phyloP scores from a whole-genome alignment of 352 stramenopile genomes.

The Globisporangium middletonii region DNA sequence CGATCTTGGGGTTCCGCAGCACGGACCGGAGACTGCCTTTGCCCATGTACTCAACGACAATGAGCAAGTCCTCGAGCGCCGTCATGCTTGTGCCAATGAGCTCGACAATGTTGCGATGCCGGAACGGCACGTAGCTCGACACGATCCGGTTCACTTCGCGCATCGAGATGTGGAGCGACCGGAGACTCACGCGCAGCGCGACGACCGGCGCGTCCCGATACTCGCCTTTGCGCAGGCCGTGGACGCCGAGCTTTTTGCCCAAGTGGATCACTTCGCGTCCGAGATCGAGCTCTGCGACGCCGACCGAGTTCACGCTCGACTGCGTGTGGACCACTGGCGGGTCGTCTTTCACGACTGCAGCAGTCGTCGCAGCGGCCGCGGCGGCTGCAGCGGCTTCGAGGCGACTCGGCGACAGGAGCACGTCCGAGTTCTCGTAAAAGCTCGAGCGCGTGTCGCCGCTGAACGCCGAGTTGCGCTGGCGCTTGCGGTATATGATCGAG shows the following conservation, averaged over 20 bases:
- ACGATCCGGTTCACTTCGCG: slow-evolving; percentile 42
- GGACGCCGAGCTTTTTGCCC: slow-evolving; percentile 46
- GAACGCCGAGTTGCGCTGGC: slow-evolving; percentile 1
- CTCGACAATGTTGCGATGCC: slow-evolving; percentile 58
- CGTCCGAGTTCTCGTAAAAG: slow-evolving; percentile 16
- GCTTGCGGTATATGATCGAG: slow-evolving; percentile 8
- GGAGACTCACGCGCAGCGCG: slow-evolving; percentile 41
- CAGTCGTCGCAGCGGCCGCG: background rate
- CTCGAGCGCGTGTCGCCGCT: slow-evolving; percentile 13
- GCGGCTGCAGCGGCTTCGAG: slow-evolving; percentile 1
- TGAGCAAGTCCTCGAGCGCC: slow-evolving; percentile 48
- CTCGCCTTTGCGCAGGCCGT: slow-evolving; percentile 46
- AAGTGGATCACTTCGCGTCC: slow-evolving; percentile 37
- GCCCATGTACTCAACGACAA: slow-evolving; percentile 76
- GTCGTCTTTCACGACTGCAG: background rate
- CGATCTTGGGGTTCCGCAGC: slow-evolving; percentile 35
- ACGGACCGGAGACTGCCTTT: slow-evolving; percentile 57
- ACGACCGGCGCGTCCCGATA: slow-evolving; percentile 45
- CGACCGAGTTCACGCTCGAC: slow-evolving; percentile 13
- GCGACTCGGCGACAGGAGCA: slow-evolving; percentile 14
- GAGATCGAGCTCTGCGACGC: slow-evolving; percentile 42
- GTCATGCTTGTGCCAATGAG: slow-evolving; percentile 61
- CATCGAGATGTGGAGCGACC: slow-evolving; percentile 26
- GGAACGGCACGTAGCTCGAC: slow-evolving; percentile 48
- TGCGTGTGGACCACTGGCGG: background rate